These are phyloP conservation scores for Pilaira anomala DNA, from an alignment of 192 early-diverging fungal genomes.

Conservation along the genomic window DNA sequence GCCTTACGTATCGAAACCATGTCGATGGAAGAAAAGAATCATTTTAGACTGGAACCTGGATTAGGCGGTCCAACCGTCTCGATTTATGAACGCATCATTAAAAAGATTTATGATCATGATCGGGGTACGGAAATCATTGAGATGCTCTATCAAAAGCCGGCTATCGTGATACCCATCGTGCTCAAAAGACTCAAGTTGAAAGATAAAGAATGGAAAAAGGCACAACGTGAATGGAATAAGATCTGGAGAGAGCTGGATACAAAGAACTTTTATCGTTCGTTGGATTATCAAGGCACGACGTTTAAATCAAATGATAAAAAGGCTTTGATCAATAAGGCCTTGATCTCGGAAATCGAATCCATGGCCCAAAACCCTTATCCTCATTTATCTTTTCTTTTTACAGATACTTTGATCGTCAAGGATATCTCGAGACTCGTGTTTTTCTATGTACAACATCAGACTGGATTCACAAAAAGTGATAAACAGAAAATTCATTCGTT, in stretches of 20 bases:
- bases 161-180: constrained; percentile 86
- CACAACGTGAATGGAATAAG: constrained; percentile 91
- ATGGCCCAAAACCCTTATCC: background rate
- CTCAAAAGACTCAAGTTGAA: constrained; percentile 95
- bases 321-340: constrained; percentile 66
- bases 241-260: constrained; percentile 92
- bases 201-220: constrained; percentile 94
- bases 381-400: constrained; percentile 78
- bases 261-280: constrained; percentile 88
- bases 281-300: constrained; percentile 90
- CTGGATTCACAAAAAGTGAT: constrained; percentile 50
- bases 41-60: constrained; percentile 70
- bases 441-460: constrained; percentile 59
- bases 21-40: constrained; percentile 70
- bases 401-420: constrained; percentile 66
- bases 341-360: constrained; percentile 81
- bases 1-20: constrained; percentile 73
- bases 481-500: constrained; percentile 74
- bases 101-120: constrained; percentile 89
- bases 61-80: constrained; percentile 81
- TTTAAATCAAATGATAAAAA: constrained; percentile 87
- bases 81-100: constrained; percentile 86
- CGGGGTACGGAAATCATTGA: constrained; percentile 87
- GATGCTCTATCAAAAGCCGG: constrained; percentile 86
- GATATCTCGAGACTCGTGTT: constrained; percentile 74